Conservation (phyloP, 345 rosid genomes). For the Populus simonii region DNA sequence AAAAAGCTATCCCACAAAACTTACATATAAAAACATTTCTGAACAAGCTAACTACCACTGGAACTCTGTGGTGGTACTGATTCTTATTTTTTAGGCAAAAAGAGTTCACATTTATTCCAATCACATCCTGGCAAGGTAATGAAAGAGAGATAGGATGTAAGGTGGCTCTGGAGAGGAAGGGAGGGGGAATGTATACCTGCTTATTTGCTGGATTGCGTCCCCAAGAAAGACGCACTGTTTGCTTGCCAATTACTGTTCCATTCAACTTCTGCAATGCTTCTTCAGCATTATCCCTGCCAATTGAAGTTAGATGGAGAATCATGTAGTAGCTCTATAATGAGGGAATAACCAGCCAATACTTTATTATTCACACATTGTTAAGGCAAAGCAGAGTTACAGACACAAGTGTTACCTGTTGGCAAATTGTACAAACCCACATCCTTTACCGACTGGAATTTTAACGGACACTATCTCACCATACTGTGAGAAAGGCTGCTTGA, state of each 20-base stretch:
- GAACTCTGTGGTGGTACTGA: neutral
- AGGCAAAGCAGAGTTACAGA: constrained; percentile 4
- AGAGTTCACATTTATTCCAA: neutral
- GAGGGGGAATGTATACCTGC: constrained; percentile 43
- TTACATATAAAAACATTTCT: neutral
- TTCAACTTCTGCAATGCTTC: constrained; percentile 83
- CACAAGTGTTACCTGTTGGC: constrained; percentile 57
- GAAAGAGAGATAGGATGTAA: neutral
- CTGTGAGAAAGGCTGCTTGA: constrained; percentile 72
- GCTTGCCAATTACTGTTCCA: constrained; percentile 60
- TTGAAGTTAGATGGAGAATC: constrained; percentile 5
- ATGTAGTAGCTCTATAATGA: neutral
- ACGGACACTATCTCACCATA: constrained; percentile 87
- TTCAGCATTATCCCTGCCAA: constrained; percentile 69
- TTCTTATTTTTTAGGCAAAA: neutral
- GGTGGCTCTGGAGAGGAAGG: neutral
- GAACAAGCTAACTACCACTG: neutral
- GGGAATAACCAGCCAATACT: neutral
- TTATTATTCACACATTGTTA: neutral
- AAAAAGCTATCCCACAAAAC: neutral
- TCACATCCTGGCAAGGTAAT: neutral
- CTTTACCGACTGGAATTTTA: constrained; percentile 85
- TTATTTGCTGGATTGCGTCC: constrained; percentile 77
- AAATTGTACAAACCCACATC: constrained; percentile 94
- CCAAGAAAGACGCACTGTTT: constrained; percentile 80